Evolutionary conservation across 129 eudicot genomes (phyloP).

Genomic region (Chrysanthemum makinoi): DNA sequence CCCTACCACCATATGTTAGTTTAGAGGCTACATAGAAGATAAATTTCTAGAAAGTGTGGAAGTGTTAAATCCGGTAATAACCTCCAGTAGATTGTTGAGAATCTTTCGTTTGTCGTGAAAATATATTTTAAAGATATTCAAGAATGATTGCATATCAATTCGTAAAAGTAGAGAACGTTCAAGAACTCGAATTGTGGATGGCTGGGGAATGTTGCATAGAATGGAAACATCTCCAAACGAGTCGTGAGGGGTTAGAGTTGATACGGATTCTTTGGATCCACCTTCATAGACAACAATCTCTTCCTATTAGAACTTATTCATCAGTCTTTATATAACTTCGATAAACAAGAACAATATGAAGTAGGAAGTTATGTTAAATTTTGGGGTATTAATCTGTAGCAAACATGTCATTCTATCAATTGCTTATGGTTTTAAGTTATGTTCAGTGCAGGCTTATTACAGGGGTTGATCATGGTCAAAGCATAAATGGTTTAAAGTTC

Average conservation of each 20-base stretch:
- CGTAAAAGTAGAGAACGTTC: constrained; percentile 77
- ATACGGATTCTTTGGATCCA: constrained; percentile 57
- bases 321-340: neutral
- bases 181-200: constrained; percentile 71
- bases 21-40: neutral
- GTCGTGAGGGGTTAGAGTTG: constrained; percentile 49
- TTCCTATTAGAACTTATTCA: constrained; percentile 50
- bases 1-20: constrained; percentile 45
- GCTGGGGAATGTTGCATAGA: constrained; percentile 88
- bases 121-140: constrained; percentile 71
- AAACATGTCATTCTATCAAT: no score
- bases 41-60: neutral
- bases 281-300: constrained; percentile 60
- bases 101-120: constrained; percentile 75
- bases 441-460: no score
- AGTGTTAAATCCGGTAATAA: constrained; percentile 10
- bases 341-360: neutral
- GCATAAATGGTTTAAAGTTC: no score
- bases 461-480: no score
- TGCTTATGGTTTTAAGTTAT: no score
- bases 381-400: no score
- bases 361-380: no score
- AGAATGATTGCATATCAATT: constrained; percentile 75
- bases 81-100: constrained; percentile 77
- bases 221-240: constrained; percentile 83